Base-by-base conservation (phyloP, 2,329 filamentous ascomycete genomes). In the Sporothrix inflata region DNA sequence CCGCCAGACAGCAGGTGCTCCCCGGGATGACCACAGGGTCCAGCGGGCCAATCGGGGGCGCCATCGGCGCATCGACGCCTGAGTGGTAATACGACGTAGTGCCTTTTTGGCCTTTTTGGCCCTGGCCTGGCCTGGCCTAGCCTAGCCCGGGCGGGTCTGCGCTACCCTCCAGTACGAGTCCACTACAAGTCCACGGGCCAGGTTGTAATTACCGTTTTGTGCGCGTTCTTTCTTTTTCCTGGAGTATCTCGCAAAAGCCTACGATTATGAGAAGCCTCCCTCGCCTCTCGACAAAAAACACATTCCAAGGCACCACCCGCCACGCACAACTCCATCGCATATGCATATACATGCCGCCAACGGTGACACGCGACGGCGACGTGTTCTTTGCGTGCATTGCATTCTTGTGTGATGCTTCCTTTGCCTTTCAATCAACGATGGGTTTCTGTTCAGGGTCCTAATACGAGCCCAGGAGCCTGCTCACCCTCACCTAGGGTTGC, bases 311-410 rank as follows among this genome's bases (percentile, higher is more conserved):
- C 61, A 45, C 16, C 60, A 24, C 6, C 42, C 42, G 42, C 63
- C 42, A 66, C 16, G 38, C 40, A 27, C n/a, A 45, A 4, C 21
- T 42, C 53, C 9, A 30, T 27, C 27, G 27, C 24, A 30, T 14
- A 4, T 45, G 60, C 38, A 30, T 14, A 4, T 45, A 38, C 38
- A 65, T 65, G 38, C 19, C n/a, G 34, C 42, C 63, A 66, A 66
- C 42, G 63, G 42, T 34, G 38, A 49, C 63, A 66, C 24, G 63
- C 63, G 24, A 12, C 42, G 63, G 63, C 16, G 42, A 38, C 53
- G 53, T 60, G 55, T 34, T 60, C 9, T 60, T 60, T 60, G 30
- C 6, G 30, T n/a, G 42, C 16, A n/a, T 49, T 49, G 19, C 19
- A 49, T 49, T 49, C 47, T n/a, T 34, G 30, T 34, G 14, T n/a